These are phyloP conservation scores for Neurospora tetrasperma DNA, from an alignment of 495 filamentous ascomycete genomes.

Conservation along the genomic window DNA sequence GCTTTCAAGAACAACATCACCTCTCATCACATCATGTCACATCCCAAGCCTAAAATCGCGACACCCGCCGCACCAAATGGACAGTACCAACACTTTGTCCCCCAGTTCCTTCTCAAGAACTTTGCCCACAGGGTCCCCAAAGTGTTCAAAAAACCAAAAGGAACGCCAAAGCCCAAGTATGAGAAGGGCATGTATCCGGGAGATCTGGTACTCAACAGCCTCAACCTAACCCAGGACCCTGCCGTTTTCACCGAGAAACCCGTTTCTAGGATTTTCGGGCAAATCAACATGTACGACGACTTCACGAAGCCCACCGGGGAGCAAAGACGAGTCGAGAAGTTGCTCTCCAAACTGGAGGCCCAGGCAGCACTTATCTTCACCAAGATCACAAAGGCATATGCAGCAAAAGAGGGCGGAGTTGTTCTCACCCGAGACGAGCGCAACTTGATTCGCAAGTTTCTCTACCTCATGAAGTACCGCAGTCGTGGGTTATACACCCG, in stretches of 20 bases:
- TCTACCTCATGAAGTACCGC: constrained; percentile 46
- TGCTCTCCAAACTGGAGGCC: constrained; percentile 26
- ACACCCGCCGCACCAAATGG: not conserved
- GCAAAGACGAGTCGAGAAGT: constrained; percentile 29
- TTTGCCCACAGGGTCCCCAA: constrained; percentile 21
- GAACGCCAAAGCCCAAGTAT: constrained; percentile 7
- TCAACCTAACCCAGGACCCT: constrained; percentile 14
- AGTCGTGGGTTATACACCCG: constrained; percentile 20
- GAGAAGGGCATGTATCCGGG: constrained; percentile 13
- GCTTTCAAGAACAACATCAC: not conserved
- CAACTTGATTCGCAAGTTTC: constrained; percentile 39
- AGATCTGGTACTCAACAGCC: constrained; percentile 16
- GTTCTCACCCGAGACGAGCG: constrained; percentile 30
- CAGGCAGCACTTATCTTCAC: constrained; percentile 20
- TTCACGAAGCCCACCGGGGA: constrained; percentile 11
- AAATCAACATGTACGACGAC: constrained; percentile 37
- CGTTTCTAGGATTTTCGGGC: constrained; percentile 28
- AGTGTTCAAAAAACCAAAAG: not conserved
- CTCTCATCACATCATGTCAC: not conserved
- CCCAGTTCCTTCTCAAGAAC: constrained; percentile 37
- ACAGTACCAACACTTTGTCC: constrained; percentile 41
- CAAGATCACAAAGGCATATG: constrained; percentile 24
- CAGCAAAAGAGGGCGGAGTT: constrained; percentile 14
- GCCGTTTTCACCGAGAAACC: constrained; percentile 21
- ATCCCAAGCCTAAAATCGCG: not conserved